Base-by-base conservation (phyloP, 495 filamentous ascomycete genomes). In the Letharia columbiana region DNA sequence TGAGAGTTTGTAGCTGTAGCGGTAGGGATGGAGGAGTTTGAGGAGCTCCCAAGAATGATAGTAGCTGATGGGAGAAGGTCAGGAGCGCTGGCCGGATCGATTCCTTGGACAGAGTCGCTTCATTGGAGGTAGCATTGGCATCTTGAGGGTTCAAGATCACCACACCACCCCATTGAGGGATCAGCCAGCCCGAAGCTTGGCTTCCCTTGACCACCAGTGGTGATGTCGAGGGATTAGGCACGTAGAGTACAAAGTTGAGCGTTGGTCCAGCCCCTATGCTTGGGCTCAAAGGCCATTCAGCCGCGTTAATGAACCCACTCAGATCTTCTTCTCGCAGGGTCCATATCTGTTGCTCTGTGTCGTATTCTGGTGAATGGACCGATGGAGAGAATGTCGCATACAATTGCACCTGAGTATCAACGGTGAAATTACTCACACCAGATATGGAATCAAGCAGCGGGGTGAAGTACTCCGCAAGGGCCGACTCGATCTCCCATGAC, bases 81-180 rank as follows among this genome's bases (percentile, higher is more conserved):
- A 93, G 77, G 73, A 98, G 84, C 0, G 91, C 89, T 23, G 91
- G 87, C 33, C 86, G 86, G 15, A 98, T 81, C 40, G 84, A 82
- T 2, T 84, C 82, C 44, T 79, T 81, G 6, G 81, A 78, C 8
- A 91, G 77, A 74, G 67, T 78, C 76, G 33, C 45, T 54, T 33
- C 52, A 28, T 49, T 67, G 60, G 63, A 67, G 49, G 57, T 60
- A 35, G 41, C 50, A 59, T 64, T 62, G 63, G 69, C 37, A 70
- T 77, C 54, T 69, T 65, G 18, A 79, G 73, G 58, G 52, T 93
- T 89, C 50, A 96, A 77, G 59, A 97, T 86, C 72, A 87, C 86
- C 18, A 97, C 89, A 13, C 92, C 91, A 61, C 94, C 94, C 95
- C 95, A 98, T 79, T 98, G 94, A 0, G 95, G 95, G 28, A 98